Base-by-base conservation (phyloP, 192 early-diverging fungal genomes). In the Podila epigama region DNA sequence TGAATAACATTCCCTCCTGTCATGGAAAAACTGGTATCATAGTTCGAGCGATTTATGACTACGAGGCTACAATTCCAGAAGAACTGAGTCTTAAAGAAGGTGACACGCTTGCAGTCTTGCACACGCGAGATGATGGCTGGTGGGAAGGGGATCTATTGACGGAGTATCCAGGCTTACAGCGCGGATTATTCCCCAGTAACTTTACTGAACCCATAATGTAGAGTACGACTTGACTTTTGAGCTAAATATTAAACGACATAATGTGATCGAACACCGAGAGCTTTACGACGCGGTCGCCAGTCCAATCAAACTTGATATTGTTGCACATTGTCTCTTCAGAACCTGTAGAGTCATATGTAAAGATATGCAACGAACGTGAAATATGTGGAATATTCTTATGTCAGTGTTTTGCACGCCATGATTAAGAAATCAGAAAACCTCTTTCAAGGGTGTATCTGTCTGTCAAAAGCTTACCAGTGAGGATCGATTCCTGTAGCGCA, bases 201-300 rank as follows among this genome's bases (percentile, higher is more conserved):
- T 83, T 79, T 53, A 70, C 69, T 37, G 77, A 79, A 18, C 63
- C 67, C 27, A 70, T 56, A 18, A 63, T 42, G 2, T 54, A 51
- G 44, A 32, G 33, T 48, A 56, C 33, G 54, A 57, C 15, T 4
- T n/a, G n/a, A 32, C 8, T 9, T 18, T 13, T 54, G 15, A 5
- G 37, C 80, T 70, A 88, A 29, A 86, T 71, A 75, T 84, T 87
- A 59, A 88, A 88, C n/a, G 82, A 83, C 87, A 88, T 88, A 29
- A 86, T 83, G 11, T 82, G 58, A 48, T 87, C 85, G 34, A 67
- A 56, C 18, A 87, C 79, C n/a, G 63, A 61, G 32, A 88, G 56
- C 50, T 85, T 86, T 29, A 84, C 85, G 36, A 66, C 81, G 29
- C 79, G 60, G 25, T 85, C 81, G 36, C 81, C 70, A 4, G 78